Evolutionary conservation across 495 filamentous ascomycete species (phyloP).

Genomic region (Aspergillus kassunensis): DNA sequence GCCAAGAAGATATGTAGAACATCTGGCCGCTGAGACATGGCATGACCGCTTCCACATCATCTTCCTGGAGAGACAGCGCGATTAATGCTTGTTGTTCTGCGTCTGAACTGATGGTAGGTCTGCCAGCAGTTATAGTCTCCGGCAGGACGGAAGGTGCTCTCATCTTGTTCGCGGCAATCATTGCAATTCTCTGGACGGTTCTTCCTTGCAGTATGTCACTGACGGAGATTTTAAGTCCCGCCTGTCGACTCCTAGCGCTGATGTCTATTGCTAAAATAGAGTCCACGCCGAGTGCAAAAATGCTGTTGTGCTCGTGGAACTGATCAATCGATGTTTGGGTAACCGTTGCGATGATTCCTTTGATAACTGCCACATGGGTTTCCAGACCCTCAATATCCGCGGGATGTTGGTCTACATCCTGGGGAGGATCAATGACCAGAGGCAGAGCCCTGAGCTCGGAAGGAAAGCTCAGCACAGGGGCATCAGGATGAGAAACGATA

Average conservation of each 20-base stretch:
- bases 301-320: neutral
- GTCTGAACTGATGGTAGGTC: neutral
- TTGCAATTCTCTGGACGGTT: neutral
- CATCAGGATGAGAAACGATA: slow-evolving; percentile 26
- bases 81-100: slow-evolving; percentile 26
- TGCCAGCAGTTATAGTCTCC: no score
- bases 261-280: slow-evolving; percentile 8
- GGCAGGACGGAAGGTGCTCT: no score
- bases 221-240: slow-evolving; percentile 3
- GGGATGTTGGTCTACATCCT: neutral
- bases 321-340: neutral
- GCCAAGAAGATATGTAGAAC: slow-evolving; percentile 64
- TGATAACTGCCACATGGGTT: neutral
- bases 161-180: no score
- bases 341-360: neutral
- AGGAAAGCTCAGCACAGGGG: slow-evolving; percentile 21
- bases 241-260: neutral
- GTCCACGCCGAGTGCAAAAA: slow-evolving; percentile 3
- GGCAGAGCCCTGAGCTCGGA: slow-evolving; percentile 8
- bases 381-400: no score
- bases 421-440: neutral
- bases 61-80: slow-evolving; percentile 22
- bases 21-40: slow-evolving; percentile 64
- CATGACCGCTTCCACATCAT: slow-evolving; percentile 46
- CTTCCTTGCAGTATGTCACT: neutral